These are phyloP conservation scores for Trametes cingulata DNA, from an alignment of 768 basidiomycete genomes.

Conservation along the genomic window DNA sequence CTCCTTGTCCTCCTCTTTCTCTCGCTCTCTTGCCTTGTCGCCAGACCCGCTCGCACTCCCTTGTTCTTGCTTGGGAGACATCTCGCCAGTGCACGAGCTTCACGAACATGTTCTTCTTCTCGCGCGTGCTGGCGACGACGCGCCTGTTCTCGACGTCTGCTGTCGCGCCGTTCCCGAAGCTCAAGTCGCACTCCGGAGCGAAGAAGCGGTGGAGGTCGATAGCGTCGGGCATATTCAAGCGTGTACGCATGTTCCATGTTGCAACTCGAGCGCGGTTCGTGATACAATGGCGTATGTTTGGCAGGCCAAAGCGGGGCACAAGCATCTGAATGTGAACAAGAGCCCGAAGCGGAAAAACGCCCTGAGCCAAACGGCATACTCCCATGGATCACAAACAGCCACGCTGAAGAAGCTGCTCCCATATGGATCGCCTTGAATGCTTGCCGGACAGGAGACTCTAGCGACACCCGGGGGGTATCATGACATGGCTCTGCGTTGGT, in stretches of 20 bases:
- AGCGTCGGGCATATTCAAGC: constrained; percentile 69
- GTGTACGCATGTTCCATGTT: constrained; percentile 45
- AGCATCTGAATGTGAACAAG: constrained; percentile 73
- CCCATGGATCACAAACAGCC: constrained; percentile 61
- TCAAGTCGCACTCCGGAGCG: constrained; percentile 78
- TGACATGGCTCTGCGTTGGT: neutral
- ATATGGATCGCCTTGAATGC: constrained; percentile 49
- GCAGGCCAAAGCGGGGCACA: constrained; percentile 70
- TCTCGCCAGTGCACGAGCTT: neutral
- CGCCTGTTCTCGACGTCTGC: constrained; percentile 61
- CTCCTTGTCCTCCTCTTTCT: neutral
- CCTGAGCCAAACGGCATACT: constrained; percentile 66
- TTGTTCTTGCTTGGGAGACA: neutral
- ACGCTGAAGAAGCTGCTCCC: constrained; percentile 73
- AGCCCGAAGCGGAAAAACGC: constrained; percentile 63
- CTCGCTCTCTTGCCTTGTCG: neutral
- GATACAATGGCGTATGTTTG: neutral
- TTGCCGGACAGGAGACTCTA: neutral
- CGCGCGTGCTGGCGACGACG: constrained; percentile 24
- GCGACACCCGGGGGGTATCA: neutral
- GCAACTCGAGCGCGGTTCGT: neutral
- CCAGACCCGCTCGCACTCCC: neutral
- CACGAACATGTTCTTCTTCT: constrained; percentile 31
- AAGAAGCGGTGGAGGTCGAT: constrained; percentile 81
- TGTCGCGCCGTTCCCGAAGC: constrained; percentile 62